phyloP scores from a whole-genome alignment of 2,329 filamentous ascomycete genomes.

The Fusarium transvaalense region DNA sequence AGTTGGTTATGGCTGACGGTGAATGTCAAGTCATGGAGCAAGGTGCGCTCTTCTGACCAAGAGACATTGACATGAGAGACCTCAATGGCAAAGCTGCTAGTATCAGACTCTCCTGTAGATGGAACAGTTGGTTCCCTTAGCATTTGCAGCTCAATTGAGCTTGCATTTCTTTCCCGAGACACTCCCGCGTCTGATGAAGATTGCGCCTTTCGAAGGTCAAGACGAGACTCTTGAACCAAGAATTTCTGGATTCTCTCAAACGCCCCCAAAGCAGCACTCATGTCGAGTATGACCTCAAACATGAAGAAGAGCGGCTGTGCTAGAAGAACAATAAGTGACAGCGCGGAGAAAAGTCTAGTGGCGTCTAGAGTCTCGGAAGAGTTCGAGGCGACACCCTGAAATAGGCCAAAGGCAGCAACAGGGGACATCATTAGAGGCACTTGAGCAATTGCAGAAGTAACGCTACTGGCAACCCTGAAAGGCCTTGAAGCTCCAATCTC shows the following conservation, averaged over 20 bases:
- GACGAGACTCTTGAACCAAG: constrained; percentile 46
- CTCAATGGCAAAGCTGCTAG: background rate
- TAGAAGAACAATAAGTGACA: constrained; percentile 58
- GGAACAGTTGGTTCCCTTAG: background rate
- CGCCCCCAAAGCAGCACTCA: constrained; percentile 56
- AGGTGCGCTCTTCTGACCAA: constrained; percentile 50
- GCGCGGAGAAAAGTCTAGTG: constrained; percentile 56
- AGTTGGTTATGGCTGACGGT: constrained; percentile 50
- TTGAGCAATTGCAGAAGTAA: constrained; percentile 54
- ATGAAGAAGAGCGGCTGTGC: constrained; percentile 55
- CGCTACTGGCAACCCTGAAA: constrained; percentile 52
- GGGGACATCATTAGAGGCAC: constrained; percentile 54
- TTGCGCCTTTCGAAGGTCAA: constrained; percentile 43
- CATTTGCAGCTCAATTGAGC: constrained; percentile 7
- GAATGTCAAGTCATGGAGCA: constrained; percentile 53
- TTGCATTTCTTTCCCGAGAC: background rate
- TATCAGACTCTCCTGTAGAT: too few species aligned
- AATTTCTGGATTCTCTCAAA: constrained; percentile 58
- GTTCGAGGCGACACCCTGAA: constrained; percentile 47
- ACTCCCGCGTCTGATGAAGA: background rate
- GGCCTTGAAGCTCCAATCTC: constrained; percentile 54
- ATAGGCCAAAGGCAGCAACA: constrained; percentile 56
- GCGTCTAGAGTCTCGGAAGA: constrained; percentile 51
- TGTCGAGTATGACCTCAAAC: constrained; percentile 54
- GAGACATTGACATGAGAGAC: constrained; percentile 51